Evolutionary conservation across 768 basidiomycete genomes (phyloP).

Genomic region (Tricholoma furcatifolium): DNA sequence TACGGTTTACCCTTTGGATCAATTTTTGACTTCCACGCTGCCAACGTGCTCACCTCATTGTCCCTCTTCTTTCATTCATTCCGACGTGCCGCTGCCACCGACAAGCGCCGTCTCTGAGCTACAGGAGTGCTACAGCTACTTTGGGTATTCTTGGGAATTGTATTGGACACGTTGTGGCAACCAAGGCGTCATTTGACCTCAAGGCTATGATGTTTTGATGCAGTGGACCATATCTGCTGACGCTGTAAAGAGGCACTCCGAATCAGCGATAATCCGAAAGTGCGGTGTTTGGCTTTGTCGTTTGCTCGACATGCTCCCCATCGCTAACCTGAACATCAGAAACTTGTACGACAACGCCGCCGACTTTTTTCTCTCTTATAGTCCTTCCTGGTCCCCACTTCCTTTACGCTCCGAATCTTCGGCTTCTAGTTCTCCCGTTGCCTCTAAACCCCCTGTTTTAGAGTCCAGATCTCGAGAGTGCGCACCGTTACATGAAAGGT

Average conservation of each 20-base stretch:
- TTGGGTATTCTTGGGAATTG: constrained; percentile 12
- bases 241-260: constrained; percentile 18
- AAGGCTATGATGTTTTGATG: constrained; percentile 16
- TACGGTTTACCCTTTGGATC: constrained; percentile 11
- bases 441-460: constrained; percentile 31
- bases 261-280: constrained; percentile 34
- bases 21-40: constrained; percentile 14
- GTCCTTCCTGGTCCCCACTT: constrained; percentile 30
- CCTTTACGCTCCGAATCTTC: constrained; percentile 28
- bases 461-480: constrained; percentile 43
- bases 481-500: constrained; percentile 45
- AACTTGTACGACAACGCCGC: constrained; percentile 52
- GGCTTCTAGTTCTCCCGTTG: constrained; percentile 14
- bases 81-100: constrained; percentile 9
- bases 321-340: constrained; percentile 45
- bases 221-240: constrained; percentile 14
- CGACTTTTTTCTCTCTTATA: constrained; percentile 56
- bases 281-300: constrained; percentile 34
- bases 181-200: constrained; percentile 13
- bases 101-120: background rate
- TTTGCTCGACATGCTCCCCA: constrained; percentile 40
- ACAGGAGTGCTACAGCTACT: background rate
- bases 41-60: constrained; percentile 13
- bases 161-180: constrained; percentile 12
- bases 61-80: background rate